Evolutionary conservation across 768 basidiomycete species (phyloP), one percentile per base, ranked within the genome.

Genomic region (Glaciozyma antarctica): DNA sequence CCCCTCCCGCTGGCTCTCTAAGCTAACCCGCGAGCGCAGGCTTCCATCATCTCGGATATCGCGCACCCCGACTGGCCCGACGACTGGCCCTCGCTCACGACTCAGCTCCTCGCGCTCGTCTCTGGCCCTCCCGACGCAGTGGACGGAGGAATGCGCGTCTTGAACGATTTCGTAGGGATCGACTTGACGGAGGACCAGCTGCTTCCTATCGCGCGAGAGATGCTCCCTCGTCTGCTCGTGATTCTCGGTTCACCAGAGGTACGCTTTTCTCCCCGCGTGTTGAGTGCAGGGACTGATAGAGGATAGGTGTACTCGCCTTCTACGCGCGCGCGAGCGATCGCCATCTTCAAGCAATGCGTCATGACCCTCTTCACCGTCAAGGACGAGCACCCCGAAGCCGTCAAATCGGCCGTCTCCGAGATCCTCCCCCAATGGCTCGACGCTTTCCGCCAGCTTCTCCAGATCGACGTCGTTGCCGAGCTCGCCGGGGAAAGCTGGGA

Each of bases 41-140:
- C 93, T 5, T 88, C 86, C 71, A 86, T 87, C 5, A 77, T 98
- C 28, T 94, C 94, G 17, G 84, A 84, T 2, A 87, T 97, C 65
- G 91, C 94, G 34, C 86, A 86, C 68, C 86, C 85, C 70, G 92
- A 97, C 78, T 97, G 91, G 90, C 94, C 93, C 13, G 92, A 95
- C 77, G 90, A 93, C 80, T 98, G 90, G 75, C 90, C 93, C 0
- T 85, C 88, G 55, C 82, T 97, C n/a, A 81, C 97, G 44, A 80
- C 80, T 52, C 80, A 82, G 53, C 82, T 99, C 24, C 84, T 98
- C 66, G 77, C 77, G 43, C 82, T 94, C 15, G 81, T 98, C 30
- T 60, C 55, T 8, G 86, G 87, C 4, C 86, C 88, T 3, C 84
- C 85, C 4, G 77, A 87, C 63, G 82, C 88, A 8, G 88, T 95